Base-by-base conservation (phyloP, 2,329 filamentous ascomycete species). In the Monosporascus sp. region DNA sequence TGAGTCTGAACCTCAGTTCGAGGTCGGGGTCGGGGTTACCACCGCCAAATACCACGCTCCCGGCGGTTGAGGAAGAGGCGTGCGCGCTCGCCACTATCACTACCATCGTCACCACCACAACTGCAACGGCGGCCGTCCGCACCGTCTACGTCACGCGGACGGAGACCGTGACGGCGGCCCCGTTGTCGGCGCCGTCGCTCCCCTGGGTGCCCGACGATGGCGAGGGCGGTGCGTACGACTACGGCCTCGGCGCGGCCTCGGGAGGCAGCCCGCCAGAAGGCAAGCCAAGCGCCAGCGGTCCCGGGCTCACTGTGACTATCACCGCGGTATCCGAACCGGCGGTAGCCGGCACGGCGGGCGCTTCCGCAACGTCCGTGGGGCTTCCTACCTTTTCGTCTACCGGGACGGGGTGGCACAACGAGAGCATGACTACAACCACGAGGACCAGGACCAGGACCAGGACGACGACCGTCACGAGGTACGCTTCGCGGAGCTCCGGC, bases 401-500 rank as follows among this genome's bases (percentile, higher is more conserved):
- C 31, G 4, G 31, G 31, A 34, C 31, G 31, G 11, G 31, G 11
- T 34, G 31, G 31, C 11, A 11, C 40, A 43, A 43, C 14, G 40
- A 20, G 40, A 24, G 7, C 14, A 20, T 20, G n/a, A 11, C 20
- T 19, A 19, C 31, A 5, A 34, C 9, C 31, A 34, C 31, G 9
- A 34, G 31, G 11, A 34, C 31, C 31, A 34, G 31, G 31, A 34
- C 27, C 31, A 14, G 31, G 31, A 34, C 27, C 9, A 31, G 7
- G 31, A 34, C 31, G 1, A 27, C 1, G 8, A 27, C 27, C 8
- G 31, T 34, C 31, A 34, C 31, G 31, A 34, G 31, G 31, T 34
- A 14, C 9, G 31, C 31, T 34, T 34, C 31, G 31, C 11, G 9
- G 31, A 34, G 31, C 9, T 95, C 88, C 11, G 37, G 37, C 8